Conservation (phyloP, 441 rosid species). For the Erodium moschatum region DNA sequence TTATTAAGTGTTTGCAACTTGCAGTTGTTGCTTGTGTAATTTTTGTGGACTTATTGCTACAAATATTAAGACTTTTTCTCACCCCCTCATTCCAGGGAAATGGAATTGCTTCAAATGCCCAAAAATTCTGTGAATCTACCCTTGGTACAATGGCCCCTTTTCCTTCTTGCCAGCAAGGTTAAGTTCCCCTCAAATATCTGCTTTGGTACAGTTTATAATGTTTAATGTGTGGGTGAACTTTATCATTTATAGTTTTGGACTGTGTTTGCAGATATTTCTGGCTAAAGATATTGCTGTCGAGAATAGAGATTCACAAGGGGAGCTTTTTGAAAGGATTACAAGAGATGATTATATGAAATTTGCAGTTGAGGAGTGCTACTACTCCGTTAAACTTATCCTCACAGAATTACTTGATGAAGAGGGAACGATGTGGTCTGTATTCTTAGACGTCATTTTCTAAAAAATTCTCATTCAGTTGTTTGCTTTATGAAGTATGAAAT, state of each 20-base stretch:
- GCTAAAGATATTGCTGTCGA: slow-evolving; percentile 90
- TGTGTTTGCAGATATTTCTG: slow-evolving; percentile 52
- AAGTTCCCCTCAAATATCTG: not conserved
- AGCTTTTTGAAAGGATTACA: slow-evolving; percentile 74
- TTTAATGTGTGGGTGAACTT: slow-evolving; percentile 4
- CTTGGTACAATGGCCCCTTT: slow-evolving; percentile 97
- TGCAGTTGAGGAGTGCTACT: slow-evolving; percentile 85
- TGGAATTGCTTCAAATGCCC: slow-evolving; percentile 92
- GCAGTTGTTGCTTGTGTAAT: slow-evolving; percentile 1
- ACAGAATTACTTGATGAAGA: slow-evolving; percentile 72
- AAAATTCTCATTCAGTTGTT: not conserved
- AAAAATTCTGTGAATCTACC: slow-evolving; percentile 77
- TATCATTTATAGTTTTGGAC: slow-evolving; percentile 1
- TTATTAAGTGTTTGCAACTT: slow-evolving; percentile 1
- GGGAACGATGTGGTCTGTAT: slow-evolving; percentile 79
- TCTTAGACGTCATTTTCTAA: slow-evolving; percentile 3
- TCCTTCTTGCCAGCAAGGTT: slow-evolving; percentile 98
- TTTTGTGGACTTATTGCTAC: slow-evolving; percentile 10
- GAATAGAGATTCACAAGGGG: slow-evolving; percentile 56
- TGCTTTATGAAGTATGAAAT: not conserved
- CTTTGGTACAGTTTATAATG: slow-evolving; percentile 1
- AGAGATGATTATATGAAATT: slow-evolving; percentile 92
- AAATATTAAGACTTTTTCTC: slow-evolving; percentile 13
- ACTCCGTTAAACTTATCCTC: slow-evolving; percentile 53
- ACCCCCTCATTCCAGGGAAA: slow-evolving; percentile 43